Evolutionary conservation across 352 stramenopile species (phyloP), one percentile per base, ranked within the genome.

Genomic region (Globisporangium echinulatum): DNA sequence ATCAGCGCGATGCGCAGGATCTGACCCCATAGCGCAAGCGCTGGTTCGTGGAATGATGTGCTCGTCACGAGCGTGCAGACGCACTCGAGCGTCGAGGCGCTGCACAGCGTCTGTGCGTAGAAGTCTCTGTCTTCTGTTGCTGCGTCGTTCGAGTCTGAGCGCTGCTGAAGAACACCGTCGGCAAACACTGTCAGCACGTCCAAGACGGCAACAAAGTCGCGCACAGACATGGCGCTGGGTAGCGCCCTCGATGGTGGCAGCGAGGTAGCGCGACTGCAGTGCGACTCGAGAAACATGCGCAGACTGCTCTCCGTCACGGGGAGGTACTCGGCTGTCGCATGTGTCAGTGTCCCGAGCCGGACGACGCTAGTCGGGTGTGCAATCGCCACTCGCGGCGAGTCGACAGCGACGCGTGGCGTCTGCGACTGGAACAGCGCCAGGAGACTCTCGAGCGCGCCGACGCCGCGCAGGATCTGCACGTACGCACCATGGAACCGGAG

Each of bases 401-500:
- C 71, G 42, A 70, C 46, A 44, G 59, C 48, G 47, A 70, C 58
- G 5, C 51, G 43, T 67, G 63, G 15, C 5, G 67, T 73, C 63
- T 85, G 72, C 5, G 64, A 46, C 42, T 77, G 70, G 56, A 85
- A 85, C 6, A 88, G 49, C 7, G 53, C 47, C 33, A 84, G 49
- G 15, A 85, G 49, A 7, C 66, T 66, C 15, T 68, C 66, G 15
- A 80, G 59, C 13, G 85, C 64, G 3, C 77, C 73, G n/a, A 71
- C 65, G 14, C 55, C 64, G 6, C 58, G 64, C 15, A 85, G 51
- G 36, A 87, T 69, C 51, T 59, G 59, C 25, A 71, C 63, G 58
- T 87, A 87, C 7, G 47, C 57, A 39, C 71, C 52, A 37, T 87
- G 54, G 55, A 80, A 87, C 5, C 74, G 72, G 58, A 82, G 61